phyloP scores from a whole-genome alignment of 2,329 filamentous ascomycete species.

The Juglanconis sp. region DNA sequence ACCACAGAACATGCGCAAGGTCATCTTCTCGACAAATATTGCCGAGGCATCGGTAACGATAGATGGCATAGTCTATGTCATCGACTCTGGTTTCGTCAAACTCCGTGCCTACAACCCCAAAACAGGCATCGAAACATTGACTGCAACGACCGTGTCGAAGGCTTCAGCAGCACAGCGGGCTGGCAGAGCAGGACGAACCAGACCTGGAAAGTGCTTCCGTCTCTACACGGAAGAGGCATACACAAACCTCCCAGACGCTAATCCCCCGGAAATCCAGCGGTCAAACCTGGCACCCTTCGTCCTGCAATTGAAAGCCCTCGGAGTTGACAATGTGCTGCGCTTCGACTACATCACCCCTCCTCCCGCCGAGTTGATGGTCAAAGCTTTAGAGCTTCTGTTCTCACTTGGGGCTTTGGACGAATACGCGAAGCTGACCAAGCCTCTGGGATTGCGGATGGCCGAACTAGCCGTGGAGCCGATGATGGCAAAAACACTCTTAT shows the following conservation, averaged over 20 bases:
- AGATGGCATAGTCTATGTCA: conserved; percentile 83
- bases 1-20: conserved; percentile 78
- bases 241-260: conserved; percentile 63
- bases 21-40: conserved; percentile 93
- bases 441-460: conserved; percentile 86
- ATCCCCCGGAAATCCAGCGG: conserved; percentile 85
- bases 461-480: conserved; percentile 90
- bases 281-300: conserved; percentile 86
- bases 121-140: conserved; percentile 85
- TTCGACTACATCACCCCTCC: conserved; percentile 88
- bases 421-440: conserved; percentile 85
- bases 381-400: conserved; percentile 83
- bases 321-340: conserved; percentile 88
- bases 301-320: conserved; percentile 88
- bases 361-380: conserved; percentile 77
- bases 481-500: conserved; percentile 86
- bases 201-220: conserved; percentile 88
- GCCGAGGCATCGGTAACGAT: conserved; percentile 96
- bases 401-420: conserved; percentile 83
- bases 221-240: conserved; percentile 81
- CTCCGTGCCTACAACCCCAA: conserved; percentile 78
- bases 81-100: conserved; percentile 91
- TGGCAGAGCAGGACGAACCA: conserved; percentile 84
- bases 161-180: conserved; percentile 90
- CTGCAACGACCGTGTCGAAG: conserved; percentile 78